These are phyloP conservation scores for Phaeoacremonium minimum DNA, from an alignment of 2,329 filamentous ascomycete species.

Conservation along the genomic window DNA sequence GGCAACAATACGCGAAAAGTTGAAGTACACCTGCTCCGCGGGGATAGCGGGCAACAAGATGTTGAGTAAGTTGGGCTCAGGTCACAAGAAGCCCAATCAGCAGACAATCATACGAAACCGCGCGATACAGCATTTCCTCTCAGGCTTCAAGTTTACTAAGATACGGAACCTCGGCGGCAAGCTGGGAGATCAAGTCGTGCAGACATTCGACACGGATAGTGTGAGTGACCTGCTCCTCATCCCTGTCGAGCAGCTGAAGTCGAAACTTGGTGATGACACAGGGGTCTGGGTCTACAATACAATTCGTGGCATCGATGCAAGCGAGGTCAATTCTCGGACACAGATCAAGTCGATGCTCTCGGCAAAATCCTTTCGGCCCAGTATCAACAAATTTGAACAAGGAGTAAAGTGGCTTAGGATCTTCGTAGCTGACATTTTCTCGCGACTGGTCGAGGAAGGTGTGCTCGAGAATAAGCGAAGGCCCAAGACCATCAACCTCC, in stretches of 20 bases:
- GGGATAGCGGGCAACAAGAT: slow-evolving; percentile 91
- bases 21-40: slow-evolving; percentile 88
- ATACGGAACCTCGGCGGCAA: slow-evolving; percentile 95
- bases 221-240: slow-evolving; percentile 72
- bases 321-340: slow-evolving; percentile 84
- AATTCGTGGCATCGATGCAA: slow-evolving; percentile 79
- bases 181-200: slow-evolving; percentile 79
- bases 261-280: slow-evolving; percentile 76
- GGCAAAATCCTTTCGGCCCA: slow-evolving; percentile 88
- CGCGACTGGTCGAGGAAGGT: slow-evolving; percentile 84
- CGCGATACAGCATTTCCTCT: slow-evolving; percentile 74
- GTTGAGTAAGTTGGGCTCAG: slow-evolving; percentile 89
- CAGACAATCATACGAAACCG: slow-evolving; percentile 92
- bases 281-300: slow-evolving; percentile 81
- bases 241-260: slow-evolving; percentile 70
- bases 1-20: slow-evolving; percentile 58
- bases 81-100: slow-evolving; percentile 86
- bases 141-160: slow-evolving; percentile 87
- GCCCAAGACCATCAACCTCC: slow-evolving; percentile 80
- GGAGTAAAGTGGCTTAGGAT: slow-evolving; percentile 84
- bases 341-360: slow-evolving; percentile 98
- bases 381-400: slow-evolving; percentile 73
- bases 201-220: slow-evolving; percentile 75
- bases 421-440: slow-evolving; percentile 87
- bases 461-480: slow-evolving; percentile 82